These are phyloP conservation scores for Tulasnella sp. DNA, from an alignment of 768 basidiomycete genomes.

Conservation along the genomic window DNA sequence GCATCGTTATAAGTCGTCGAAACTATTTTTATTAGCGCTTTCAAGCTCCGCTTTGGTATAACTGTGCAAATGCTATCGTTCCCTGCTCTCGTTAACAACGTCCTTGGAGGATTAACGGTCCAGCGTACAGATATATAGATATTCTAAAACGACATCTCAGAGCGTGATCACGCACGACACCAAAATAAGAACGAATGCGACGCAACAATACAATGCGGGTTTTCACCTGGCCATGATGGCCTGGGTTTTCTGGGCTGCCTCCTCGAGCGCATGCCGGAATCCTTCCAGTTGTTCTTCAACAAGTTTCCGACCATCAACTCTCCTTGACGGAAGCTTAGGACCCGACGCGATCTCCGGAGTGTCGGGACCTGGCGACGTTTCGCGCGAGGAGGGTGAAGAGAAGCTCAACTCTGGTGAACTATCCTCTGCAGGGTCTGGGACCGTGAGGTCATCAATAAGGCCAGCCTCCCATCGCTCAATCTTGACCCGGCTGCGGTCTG, in stretches of 20 bases:
- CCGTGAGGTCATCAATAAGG: conserved; percentile 37
- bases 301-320: conserved; percentile 63
- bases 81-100: background rate
- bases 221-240: conserved; percentile 63
- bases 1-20: background rate
- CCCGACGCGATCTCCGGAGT: conserved; percentile 6
- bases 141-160: background rate
- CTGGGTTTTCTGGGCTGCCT: conserved; percentile 70
- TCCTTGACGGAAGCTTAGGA: conserved; percentile 35
- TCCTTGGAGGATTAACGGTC: background rate
- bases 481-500: conserved; percentile 67
- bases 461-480: conserved; percentile 76
- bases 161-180: background rate
- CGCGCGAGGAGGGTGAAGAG: conserved; percentile 35
- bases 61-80: background rate
- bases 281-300: conserved; percentile 67
- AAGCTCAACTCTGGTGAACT: conserved; percentile 33
- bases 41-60: background rate
- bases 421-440: conserved; percentile 42
- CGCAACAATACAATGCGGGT: background rate
- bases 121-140: background rate
- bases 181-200: background rate
- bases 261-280: conserved; percentile 65
- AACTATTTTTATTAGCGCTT: background rate
- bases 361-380: conserved; percentile 24